These are phyloP conservation scores for Nicotiana otophora DNA, from an alignment of 257 asterid species.

Conservation along the genomic window DNA sequence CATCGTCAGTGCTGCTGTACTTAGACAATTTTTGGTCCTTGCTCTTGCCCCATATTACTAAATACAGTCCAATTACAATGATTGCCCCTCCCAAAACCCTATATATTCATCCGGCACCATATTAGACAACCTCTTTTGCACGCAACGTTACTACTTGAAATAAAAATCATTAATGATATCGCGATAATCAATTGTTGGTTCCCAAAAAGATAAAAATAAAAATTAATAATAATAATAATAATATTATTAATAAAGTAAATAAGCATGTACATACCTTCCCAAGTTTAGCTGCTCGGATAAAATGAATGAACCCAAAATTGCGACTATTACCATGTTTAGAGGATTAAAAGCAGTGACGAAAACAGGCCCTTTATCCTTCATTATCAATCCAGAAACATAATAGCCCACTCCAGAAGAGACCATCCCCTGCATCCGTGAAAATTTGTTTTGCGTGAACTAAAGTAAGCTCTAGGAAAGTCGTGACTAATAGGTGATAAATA, in stretches of 20 bases:
- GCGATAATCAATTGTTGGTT: not conserved
- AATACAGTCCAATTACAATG: slow-evolving; percentile 41
- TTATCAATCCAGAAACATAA: slow-evolving; percentile 39
- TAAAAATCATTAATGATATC: not conserved
- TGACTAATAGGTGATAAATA: not conserved
- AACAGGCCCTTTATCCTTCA: slow-evolving; percentile 54
- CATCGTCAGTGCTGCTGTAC: not conserved
- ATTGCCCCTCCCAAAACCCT: slow-evolving; percentile 45
- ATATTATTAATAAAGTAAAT: not conserved
- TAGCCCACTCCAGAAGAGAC: slow-evolving; percentile 39
- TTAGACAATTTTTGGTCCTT: slow-evolving; percentile 20
- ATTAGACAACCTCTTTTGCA: not conserved
- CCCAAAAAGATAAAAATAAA: not conserved
- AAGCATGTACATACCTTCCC: slow-evolving; percentile 32
- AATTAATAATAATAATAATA: not conserved
- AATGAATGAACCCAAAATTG: slow-evolving; percentile 43
- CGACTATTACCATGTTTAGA: slow-evolving; percentile 48
- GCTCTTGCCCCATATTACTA: slow-evolving; percentile 49
- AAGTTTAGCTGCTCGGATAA: slow-evolving; percentile 42
- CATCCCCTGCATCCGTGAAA: slow-evolving; percentile 33
- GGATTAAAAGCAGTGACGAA: slow-evolving; percentile 52
- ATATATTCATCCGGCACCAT: not conserved
- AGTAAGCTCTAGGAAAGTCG: not conserved
- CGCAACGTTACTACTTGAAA: not conserved
- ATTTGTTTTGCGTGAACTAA: not conserved